phyloP scores from a whole-genome alignment of 495 filamentous ascomycete genomes.

The Neurospora tetrasperma region DNA sequence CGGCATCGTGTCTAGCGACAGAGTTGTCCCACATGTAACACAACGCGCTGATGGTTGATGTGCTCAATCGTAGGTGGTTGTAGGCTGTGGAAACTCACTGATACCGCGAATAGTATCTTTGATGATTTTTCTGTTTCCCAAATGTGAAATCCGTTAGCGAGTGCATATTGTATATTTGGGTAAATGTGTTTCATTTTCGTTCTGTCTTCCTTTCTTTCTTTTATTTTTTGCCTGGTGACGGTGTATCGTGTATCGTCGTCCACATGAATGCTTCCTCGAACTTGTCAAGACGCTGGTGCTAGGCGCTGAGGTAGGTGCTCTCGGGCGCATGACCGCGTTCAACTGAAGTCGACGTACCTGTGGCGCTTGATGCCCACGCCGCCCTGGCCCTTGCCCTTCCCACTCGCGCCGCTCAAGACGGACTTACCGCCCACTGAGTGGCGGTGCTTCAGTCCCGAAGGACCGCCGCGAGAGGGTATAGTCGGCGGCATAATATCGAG shows the following conservation, averaged over 20 bases:
- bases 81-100: conserved; percentile 38
- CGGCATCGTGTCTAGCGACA: background rate
- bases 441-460: conserved; percentile 4
- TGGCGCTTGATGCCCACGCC: conserved; percentile 18
- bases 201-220: too few relatives aligned
- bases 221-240: background rate
- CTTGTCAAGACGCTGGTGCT: background rate
- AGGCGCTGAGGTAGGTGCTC: background rate
- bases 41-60: background rate
- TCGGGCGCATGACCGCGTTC: background rate
- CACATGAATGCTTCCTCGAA: background rate
- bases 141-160: background rate
- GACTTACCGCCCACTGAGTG: conserved; percentile 11
- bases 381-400: conserved; percentile 6
- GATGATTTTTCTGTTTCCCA: conserved; percentile 40
- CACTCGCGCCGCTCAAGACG: background rate
- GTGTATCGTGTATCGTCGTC: background rate
- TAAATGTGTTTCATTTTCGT: background rate
- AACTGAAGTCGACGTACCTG: conserved; percentile 12
- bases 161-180: background rate
- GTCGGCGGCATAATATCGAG: conserved; percentile 16
- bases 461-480: conserved; percentile 14
- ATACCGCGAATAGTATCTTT: conserved; percentile 55
- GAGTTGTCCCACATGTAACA: background rate
- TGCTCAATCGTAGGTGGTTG: background rate